A percentile compares a stretch with the other conserved stretches of the same genome.
phyloP scores from a whole-genome alignment of 257 asterid genomes.

The Lycium barbarum region DNA sequence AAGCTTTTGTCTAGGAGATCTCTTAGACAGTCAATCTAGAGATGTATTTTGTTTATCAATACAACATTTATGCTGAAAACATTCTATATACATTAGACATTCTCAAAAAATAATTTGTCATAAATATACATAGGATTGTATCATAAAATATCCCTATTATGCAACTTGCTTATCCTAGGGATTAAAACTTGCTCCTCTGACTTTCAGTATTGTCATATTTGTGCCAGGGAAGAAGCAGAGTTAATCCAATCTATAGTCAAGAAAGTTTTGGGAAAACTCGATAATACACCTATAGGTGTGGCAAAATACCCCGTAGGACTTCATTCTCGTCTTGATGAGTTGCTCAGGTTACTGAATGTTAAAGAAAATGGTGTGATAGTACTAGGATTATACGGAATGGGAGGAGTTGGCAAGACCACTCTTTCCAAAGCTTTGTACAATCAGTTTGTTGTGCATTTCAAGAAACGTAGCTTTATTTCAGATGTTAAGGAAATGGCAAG shows the following conservation, averaged over 20 bases:
- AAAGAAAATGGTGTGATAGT: conserved; percentile 31
- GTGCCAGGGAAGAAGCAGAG: conserved; percentile 36
- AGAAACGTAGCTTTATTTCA: conserved; percentile 40
- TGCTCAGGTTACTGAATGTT: conserved; percentile 31
- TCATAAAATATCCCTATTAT: neutral
- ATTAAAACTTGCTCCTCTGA: neutral
- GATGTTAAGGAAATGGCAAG: conserved; percentile 36
- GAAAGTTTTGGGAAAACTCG: conserved; percentile 28
- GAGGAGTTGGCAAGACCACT: conserved; percentile 52
- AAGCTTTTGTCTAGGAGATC: no score
- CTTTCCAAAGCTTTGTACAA: conserved; percentile 39
- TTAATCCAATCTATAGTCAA: conserved; percentile 36
- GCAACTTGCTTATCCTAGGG: neutral
- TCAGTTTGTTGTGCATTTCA: conserved; percentile 29
- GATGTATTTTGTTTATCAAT: no score
- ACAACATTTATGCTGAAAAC: no score
- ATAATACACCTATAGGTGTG: conserved; percentile 42
- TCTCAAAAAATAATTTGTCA: no score
- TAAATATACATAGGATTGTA: no score
- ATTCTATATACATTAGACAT: no score
- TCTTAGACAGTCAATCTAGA: no score
- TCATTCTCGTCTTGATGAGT: conserved; percentile 29
- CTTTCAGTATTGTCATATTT: neutral
- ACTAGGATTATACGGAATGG: conserved; percentile 40
- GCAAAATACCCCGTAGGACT: conserved; percentile 47